These are phyloP conservation scores for Mollisiaceae sp. DNA, from an alignment of 2,329 filamentous ascomycete species.

Conservation along the genomic window DNA sequence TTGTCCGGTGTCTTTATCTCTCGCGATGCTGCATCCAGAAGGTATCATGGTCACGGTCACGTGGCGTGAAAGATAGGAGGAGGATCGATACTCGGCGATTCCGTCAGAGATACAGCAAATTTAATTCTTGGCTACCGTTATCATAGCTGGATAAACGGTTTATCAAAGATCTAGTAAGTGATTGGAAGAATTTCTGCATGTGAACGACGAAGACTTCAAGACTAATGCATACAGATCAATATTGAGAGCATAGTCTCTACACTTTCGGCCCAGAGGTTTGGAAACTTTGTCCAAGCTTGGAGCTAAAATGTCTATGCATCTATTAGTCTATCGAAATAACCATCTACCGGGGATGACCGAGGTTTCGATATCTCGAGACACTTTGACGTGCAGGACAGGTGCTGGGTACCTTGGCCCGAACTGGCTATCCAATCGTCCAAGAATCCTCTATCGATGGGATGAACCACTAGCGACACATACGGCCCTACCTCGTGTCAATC, in stretches of 20 bases:
- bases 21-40: not conserved
- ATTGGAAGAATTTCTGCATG: not conserved
- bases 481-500: not conserved
- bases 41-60: not conserved
- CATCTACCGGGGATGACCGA: not conserved
- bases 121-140: not conserved
- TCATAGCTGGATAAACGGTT: not conserved
- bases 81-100: not conserved
- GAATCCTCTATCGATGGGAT: not conserved
- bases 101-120: not conserved
- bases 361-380: not conserved
- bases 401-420: not conserved
- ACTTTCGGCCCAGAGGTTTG: not conserved
- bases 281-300: not conserved
- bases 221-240: constrained; percentile 1
- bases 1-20: not conserved
- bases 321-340: not conserved
- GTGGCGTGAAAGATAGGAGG: not conserved
- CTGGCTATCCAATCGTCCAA: not conserved
- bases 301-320: not conserved
- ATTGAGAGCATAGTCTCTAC: not conserved
- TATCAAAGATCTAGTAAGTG: not conserved
- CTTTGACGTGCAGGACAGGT: not conserved
- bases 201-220: not conserved
- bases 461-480: not conserved